These are phyloP conservation scores for Alternaria atra DNA, from an alignment of 2,329 filamentous ascomycete species.

Conservation along the genomic window DNA sequence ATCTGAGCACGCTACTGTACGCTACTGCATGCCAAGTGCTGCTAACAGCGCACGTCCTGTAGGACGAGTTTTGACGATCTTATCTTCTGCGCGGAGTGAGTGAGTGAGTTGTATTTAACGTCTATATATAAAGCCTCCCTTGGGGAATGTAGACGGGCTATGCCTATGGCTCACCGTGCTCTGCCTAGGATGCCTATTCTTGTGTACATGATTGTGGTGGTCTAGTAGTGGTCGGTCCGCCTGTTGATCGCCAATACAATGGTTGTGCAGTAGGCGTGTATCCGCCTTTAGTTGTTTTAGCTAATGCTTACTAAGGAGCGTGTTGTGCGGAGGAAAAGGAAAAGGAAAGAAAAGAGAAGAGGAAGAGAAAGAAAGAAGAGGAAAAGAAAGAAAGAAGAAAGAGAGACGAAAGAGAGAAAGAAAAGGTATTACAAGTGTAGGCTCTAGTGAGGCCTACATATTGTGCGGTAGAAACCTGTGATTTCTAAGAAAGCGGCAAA, in stretches of 20 bases:
- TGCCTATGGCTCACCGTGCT: too few species aligned
- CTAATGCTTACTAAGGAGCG: conserved; percentile 2
- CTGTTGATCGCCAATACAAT: neutral
- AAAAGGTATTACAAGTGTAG: neutral
- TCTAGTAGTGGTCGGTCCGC: conserved; percentile 1
- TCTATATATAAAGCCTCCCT: neutral
- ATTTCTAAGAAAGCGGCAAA: conserved; percentile 3
- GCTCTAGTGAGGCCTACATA: neutral
- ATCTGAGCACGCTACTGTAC: too few species aligned
- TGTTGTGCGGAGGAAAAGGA: neutral
- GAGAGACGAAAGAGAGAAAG: neutral
- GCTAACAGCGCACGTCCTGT: too few species aligned
- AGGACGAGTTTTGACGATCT: too few species aligned
- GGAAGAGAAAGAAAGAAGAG: too few species aligned
- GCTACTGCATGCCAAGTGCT: too few species aligned
- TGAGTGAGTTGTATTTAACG: neutral
- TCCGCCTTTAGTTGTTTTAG: conserved; percentile 2
- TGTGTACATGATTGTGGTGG: neutral
- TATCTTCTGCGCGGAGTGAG: too few species aligned
- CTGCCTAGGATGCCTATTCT: neutral
- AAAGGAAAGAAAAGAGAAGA: neutral
- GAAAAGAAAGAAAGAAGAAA: neutral
- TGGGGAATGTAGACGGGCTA: too few species aligned
- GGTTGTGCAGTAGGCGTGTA: neutral
- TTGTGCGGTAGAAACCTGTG: neutral